phyloP scores from a whole-genome alignment of 805 yeast genomes.

The Komagataella phaffii region DNA sequence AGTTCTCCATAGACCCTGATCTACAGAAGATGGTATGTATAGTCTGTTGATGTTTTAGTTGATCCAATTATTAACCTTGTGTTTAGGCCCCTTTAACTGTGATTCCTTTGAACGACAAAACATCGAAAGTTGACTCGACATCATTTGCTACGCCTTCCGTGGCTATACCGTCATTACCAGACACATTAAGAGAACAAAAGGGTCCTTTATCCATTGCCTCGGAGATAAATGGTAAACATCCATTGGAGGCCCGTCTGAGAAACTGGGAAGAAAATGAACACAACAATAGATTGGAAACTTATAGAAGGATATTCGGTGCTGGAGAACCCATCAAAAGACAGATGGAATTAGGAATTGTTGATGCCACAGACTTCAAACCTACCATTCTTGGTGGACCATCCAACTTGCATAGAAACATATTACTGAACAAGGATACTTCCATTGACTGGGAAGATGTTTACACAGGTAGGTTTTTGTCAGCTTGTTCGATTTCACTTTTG shows the following conservation, averaged over 20 bases:
- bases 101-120: slow-evolving; percentile 37
- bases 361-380: slow-evolving; percentile 60
- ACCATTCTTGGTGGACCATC: slow-evolving; percentile 41
- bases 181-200: slow-evolving; percentile 48
- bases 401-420: slow-evolving; percentile 61
- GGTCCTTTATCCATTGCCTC: slow-evolving; percentile 52
- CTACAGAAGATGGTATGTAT: not conserved
- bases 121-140: slow-evolving; percentile 34
- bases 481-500: slow-evolving; percentile 19
- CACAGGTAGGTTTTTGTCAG: slow-evolving; percentile 14
- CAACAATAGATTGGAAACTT: slow-evolving; percentile 57
- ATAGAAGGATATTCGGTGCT: slow-evolving; percentile 77
- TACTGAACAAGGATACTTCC: slow-evolving; percentile 60
- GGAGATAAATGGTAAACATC: slow-evolving; percentile 68
- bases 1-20: too few species aligned
- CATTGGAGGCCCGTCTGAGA: slow-evolving; percentile 61
- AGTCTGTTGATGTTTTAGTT: not conserved
- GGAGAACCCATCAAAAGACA: slow-evolving; percentile 88
- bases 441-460: slow-evolving; percentile 95
- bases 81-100: slow-evolving; percentile 21
- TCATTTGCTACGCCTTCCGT: slow-evolving; percentile 42
- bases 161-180: slow-evolving; percentile 61
- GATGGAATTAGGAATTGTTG: slow-evolving; percentile 75
- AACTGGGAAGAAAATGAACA: slow-evolving; percentile 76
- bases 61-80: not conserved